Conservation (phyloP, 2,329 filamentous ascomycete genomes). For the Fusarium sp. region DNA sequence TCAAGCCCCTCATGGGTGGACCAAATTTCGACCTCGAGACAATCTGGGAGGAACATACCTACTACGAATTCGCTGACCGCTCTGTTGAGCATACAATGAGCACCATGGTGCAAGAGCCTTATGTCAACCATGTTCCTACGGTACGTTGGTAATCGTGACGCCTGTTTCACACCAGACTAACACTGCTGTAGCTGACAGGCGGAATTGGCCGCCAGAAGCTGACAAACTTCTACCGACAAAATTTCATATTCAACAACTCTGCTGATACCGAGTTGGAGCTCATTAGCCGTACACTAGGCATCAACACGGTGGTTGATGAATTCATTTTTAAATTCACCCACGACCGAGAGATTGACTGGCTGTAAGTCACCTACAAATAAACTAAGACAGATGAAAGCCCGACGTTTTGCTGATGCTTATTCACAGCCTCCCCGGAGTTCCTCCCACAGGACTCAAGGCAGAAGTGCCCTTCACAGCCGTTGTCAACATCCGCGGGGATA, state of each 20-base stretch:
- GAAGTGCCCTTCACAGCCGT: slow-evolving; percentile 72
- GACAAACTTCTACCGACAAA: slow-evolving; percentile 76
- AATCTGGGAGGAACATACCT: slow-evolving; percentile 84
- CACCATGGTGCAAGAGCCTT: slow-evolving; percentile 85
- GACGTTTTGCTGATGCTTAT: neutral
- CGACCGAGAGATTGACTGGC: slow-evolving; percentile 72
- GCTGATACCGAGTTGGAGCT: slow-evolving; percentile 75
- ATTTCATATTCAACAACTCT: slow-evolving; percentile 82
- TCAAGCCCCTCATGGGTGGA: slow-evolving; percentile 72
- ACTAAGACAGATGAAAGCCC: too few species aligned
- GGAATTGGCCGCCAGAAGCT: slow-evolving; percentile 76
- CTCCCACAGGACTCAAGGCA: slow-evolving; percentile 64
- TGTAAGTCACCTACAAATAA: slow-evolving; percentile 61
- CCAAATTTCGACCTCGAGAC: slow-evolving; percentile 80
- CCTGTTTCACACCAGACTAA: neutral
- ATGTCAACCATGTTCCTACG: slow-evolving; percentile 83
- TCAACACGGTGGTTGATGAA: slow-evolving; percentile 79
- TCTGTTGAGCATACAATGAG: slow-evolving; percentile 80
- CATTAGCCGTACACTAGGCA: slow-evolving; percentile 77
- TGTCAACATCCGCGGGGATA: slow-evolving; percentile 73
- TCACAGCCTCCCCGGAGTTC: slow-evolving; percentile 59
- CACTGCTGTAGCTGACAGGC: slow-evolving; percentile 64
- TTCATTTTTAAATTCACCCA: slow-evolving; percentile 76
- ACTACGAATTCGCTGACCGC: slow-evolving; percentile 76
- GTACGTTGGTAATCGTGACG: slow-evolving; percentile 53